Evolutionary conservation across 2,329 filamentous ascomycete species (phyloP).

Genomic region (Fusarium scirpi): DNA sequence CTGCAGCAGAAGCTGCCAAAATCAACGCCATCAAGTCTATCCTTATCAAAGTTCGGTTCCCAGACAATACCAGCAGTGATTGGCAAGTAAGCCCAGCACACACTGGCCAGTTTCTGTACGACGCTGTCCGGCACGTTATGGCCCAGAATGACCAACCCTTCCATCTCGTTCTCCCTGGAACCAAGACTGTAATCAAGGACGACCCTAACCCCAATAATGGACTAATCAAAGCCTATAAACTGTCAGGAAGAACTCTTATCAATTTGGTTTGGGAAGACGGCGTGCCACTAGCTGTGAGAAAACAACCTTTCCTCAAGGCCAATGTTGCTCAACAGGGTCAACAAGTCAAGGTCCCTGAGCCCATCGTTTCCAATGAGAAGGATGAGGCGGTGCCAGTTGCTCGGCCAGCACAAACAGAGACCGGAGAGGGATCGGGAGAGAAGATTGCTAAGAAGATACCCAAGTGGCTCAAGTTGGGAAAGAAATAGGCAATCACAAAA

Average conservation of each 20-base stretch:
- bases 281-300: conserved; percentile 67
- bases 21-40: conserved; percentile 76
- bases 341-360: conserved; percentile 73
- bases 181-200: conserved; percentile 63
- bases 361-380: conserved; percentile 58
- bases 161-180: conserved; percentile 73
- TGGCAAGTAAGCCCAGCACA: conserved; percentile 76
- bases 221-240: conserved; percentile 79
- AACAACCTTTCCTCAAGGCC: conserved; percentile 68
- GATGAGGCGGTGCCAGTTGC: conserved; percentile 39
- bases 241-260: conserved; percentile 78
- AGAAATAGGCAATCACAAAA: conserved; percentile 65
- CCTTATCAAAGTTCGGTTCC: conserved; percentile 84
- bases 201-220: conserved; percentile 60
- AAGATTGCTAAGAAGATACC: conserved; percentile 80
- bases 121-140: conserved; percentile 79
- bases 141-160: conserved; percentile 74
- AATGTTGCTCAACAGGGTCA: conserved; percentile 71
- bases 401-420: conserved; percentile 50
- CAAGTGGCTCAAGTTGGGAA: conserved; percentile 80
- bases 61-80: conserved; percentile 83
- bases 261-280: conserved; percentile 80
- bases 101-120: conserved; percentile 78
- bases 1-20: conserved; percentile 72
- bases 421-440: conserved; percentile 54